phyloP scores from a whole-genome alignment of 495 filamentous ascomycete species.

The Xylaria intraflava region DNA sequence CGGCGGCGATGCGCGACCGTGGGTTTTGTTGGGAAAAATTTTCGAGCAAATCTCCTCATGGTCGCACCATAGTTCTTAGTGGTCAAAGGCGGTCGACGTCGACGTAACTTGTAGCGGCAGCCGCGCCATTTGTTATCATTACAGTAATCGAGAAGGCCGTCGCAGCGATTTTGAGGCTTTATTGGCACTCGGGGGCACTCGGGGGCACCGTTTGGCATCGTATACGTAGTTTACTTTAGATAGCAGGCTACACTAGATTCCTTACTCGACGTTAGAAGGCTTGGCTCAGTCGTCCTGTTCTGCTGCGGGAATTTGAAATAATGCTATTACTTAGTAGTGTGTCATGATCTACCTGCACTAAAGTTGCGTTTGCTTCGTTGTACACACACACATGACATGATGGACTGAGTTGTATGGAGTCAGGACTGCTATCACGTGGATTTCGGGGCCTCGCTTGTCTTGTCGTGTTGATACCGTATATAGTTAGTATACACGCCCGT shows the following conservation, averaged over 20 bases:
- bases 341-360: not conserved
- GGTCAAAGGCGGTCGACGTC: slow-evolving; percentile 6
- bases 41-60: not conserved
- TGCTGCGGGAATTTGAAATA: not conserved
- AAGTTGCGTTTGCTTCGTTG: not conserved
- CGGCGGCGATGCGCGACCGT: not conserved
- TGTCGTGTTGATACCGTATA: too few species aligned
- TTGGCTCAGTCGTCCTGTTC: not conserved
- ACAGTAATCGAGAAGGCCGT: slow-evolving; percentile 5
- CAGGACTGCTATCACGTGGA: not conserved
- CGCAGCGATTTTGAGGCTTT: not conserved
- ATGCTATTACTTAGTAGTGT: not conserved
- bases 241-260: too few species aligned
- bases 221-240: too few species aligned
- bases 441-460: not conserved
- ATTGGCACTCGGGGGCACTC: too few species aligned
- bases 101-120: slow-evolving; percentile 1
- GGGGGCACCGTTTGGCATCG: too few species aligned
- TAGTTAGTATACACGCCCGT: too few species aligned
- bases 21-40: not conserved
- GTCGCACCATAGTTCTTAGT: slow-evolving; percentile 2
- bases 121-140: too few species aligned
- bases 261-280: not conserved
- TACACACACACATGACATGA: not conserved
- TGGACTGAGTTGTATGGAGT: not conserved